These are phyloP conservation scores for Trichosporon sp. DNA, from an alignment of 1,284 basidiomycete species.

Conservation along the genomic window DNA sequence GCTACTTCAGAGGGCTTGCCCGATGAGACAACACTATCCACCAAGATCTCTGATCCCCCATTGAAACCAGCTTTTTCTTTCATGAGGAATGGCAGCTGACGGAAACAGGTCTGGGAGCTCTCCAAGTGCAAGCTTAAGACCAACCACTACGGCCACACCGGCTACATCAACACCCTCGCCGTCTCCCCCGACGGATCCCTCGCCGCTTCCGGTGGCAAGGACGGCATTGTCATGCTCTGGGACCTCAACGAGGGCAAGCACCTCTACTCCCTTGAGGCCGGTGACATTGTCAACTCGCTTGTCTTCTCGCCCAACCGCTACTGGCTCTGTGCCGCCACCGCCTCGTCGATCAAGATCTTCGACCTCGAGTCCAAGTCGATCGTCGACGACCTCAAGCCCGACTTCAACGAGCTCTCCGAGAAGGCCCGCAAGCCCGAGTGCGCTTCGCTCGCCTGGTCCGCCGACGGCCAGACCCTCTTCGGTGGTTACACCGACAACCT, in stretches of 20 bases:
- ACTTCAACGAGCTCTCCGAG: constrained; percentile 74
- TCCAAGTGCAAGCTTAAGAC: constrained; percentile 99
- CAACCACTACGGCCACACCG: constrained; percentile 99
- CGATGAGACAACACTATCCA: constrained; percentile 72
- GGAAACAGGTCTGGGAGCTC: constrained; percentile 92
- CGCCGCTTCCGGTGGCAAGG: constrained; percentile 98
- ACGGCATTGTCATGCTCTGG: constrained; percentile 99
- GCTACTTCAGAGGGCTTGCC: constrained; percentile 77
- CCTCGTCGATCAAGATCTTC: constrained; percentile 98
- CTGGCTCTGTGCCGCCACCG: constrained; percentile 99
- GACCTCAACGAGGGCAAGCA: constrained; percentile 99
- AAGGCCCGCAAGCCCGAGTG: constrained; percentile 88
- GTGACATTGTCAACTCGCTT: constrained; percentile 97
- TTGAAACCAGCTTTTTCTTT: constrained; percentile 21
- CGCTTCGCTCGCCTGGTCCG: constrained; percentile 97
- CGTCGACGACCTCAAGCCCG: constrained; percentile 92
- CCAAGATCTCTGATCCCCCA: constrained; percentile 70
- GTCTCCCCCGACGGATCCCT: constrained; percentile 99
- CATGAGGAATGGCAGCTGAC: constrained; percentile 30
- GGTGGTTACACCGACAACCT: constrained; percentile 91
- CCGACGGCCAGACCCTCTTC: constrained; percentile 96
- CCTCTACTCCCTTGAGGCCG: constrained; percentile 99
- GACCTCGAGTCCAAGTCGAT: constrained; percentile 99
- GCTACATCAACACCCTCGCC: constrained; percentile 98
- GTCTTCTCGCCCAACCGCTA: constrained; percentile 99